Conservation (phyloP, 805 yeast species). For the Candida gorgasii region DNA sequence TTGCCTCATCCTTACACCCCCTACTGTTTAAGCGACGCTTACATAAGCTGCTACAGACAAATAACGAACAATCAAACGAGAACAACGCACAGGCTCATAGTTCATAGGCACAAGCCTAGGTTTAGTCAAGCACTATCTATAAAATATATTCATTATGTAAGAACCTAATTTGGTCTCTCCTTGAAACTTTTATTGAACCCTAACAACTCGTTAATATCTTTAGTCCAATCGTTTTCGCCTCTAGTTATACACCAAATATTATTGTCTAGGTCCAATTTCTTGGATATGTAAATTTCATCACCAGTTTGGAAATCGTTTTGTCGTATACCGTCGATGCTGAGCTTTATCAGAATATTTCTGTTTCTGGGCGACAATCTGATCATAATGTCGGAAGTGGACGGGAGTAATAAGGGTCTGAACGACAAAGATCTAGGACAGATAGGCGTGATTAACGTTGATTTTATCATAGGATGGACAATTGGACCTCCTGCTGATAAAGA, state of each 20-base stretch:
- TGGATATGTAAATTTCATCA: conserved; percentile 70
- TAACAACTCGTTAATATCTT: conserved; percentile 79
- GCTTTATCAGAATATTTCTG: conserved; percentile 43
- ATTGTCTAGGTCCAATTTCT: conserved; percentile 22
- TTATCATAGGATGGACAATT: conserved; percentile 85
- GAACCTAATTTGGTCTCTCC: conserved; percentile 1
- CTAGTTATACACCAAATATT: conserved; percentile 90
- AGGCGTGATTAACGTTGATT: conserved; percentile 81
- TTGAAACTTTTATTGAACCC: conserved; percentile 89
- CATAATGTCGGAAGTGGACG: conserved; percentile 72
- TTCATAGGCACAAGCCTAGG: too few species aligned
- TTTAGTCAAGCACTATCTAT: not conserved
- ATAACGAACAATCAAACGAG: not conserved
- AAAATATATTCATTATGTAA: not conserved
- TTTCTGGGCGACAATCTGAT: conserved; percentile 54
- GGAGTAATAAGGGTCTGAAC: conserved; percentile 85
- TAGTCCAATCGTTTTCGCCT: conserved; percentile 87
- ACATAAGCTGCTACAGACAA: conserved; percentile 1
- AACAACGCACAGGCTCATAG: too few species aligned
- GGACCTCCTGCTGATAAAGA: conserved; percentile 90
- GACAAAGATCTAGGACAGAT: conserved; percentile 89
- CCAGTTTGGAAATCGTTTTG: conserved; percentile 68
- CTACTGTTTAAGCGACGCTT: conserved; percentile 1
- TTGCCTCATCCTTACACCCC: not conserved
- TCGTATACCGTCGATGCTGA: conserved; percentile 83